Evolutionary conservation across 768 basidiomycete species (phyloP).

Genomic region (Neoboletus magnificus): DNA sequence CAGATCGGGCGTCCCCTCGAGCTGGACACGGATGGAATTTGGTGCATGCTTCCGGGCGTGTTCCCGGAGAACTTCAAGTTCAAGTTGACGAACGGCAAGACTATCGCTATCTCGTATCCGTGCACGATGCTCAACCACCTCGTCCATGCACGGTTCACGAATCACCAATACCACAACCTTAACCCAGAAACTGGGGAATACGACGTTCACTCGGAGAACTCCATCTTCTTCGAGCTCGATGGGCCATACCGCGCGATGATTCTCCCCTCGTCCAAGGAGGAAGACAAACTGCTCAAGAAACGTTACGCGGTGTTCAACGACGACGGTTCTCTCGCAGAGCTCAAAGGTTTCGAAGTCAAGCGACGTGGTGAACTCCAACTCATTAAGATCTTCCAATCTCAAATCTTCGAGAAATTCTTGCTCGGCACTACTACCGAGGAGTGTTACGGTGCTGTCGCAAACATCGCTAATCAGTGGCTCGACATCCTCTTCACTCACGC

Average conservation of each 20-base stretch:
- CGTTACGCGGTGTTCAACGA: conserved; percentile 99
- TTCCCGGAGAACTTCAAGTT: conserved; percentile 99
- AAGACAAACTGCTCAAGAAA: conserved; percentile 97
- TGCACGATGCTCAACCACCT: conserved; percentile 99
- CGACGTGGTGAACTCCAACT: conserved; percentile 95
- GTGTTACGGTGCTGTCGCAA: conserved; percentile 91
- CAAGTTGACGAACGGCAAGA: conserved; percentile 83
- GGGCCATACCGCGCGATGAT: conserved; percentile 99
- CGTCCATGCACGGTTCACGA: conserved; percentile 92
- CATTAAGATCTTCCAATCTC: conserved; percentile 99
- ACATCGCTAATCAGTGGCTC: conserved; percentile 94
- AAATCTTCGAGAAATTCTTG: conserved; percentile 97
- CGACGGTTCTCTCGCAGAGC: conserved; percentile 93
- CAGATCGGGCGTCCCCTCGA: conserved; percentile 97
- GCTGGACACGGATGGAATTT: conserved; percentile 97
- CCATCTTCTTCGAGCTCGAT: conserved; percentile 98
- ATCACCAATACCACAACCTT: conserved; percentile 95
- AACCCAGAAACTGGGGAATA: conserved; percentile 84
- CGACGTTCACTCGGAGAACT: conserved; percentile 88
- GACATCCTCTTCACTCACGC: conserved; percentile 90
- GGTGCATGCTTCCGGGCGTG: conserved; percentile 98
- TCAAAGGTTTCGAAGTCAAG: conserved; percentile 99
- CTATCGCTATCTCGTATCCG: conserved; percentile 88
- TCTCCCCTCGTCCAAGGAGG: conserved; percentile 97
- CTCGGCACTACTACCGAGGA: conserved; percentile 91